Base-by-base conservation (phyloP, 2,329 filamentous ascomycete genomes). In the Alternaria burnsii region DNA sequence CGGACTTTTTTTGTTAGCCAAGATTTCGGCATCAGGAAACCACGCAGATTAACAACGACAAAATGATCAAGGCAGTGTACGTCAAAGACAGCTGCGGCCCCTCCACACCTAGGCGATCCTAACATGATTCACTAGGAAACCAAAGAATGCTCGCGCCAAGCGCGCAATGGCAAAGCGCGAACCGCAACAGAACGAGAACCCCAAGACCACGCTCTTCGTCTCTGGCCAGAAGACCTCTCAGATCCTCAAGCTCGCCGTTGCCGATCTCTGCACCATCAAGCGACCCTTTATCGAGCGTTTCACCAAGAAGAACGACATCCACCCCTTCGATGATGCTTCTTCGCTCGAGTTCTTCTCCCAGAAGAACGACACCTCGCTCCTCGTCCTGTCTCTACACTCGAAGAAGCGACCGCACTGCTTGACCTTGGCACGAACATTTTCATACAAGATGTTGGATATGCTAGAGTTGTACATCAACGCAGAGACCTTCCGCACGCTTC, bases 331-430 rank as follows among this genome's bases (percentile, higher is more conserved):
- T 79, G 93, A 96, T 78, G 83, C 91, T 66, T 85, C 90, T 28
- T 94, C 91, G 54, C 87, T 98, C 68, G 93, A 97, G 81, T 99
- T 99, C 84, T 94, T 99, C 84, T 90, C 91, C 65, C 89, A 94
- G 77, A 99, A 98, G 84, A 99, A 99, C 82, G 95, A 99, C 79
- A 89, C 92, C 73, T 91, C 89, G 46, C 83, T 97, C 48, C 86
- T 97, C 68, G 86, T 95, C 68, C 97, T 97, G 72, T 94, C 90
- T 53, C 89, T 87, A 78, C 91, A 90, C 79, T 92, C 87, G 79
- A 99, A 98, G 86, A 99, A 98, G 86, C 87, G 95, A n/a, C 94
- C 94, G 5, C 93, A 99, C 80, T 90, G 89, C 64, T 79, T 99
- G 71, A 97, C 93, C 0, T 80, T 98, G 46, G 85, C 90, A 41